phyloP scores from a whole-genome alignment of 805 yeast genomes.

The Cephaloascus fragrans region DNA sequence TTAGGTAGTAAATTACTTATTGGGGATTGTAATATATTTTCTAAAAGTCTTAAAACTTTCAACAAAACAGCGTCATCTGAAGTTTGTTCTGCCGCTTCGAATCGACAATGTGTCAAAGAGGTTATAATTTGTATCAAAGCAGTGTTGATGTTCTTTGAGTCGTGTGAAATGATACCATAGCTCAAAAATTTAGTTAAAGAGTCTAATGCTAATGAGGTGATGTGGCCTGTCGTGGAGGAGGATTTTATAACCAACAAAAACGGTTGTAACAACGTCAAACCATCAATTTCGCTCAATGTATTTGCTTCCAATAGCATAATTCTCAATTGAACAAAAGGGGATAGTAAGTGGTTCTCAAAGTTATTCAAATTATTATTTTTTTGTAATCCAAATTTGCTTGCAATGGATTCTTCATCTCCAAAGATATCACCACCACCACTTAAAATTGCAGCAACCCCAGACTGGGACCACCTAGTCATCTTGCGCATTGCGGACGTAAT shows the following conservation, averaged over 20 bases:
- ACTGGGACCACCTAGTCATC: slow-evolving; percentile 51
- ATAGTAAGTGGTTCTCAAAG: slow-evolving; percentile 48
- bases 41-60: slow-evolving; percentile 70
- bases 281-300: slow-evolving; percentile 48
- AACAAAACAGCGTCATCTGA: slow-evolving; percentile 87
- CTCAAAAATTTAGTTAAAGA: slow-evolving; percentile 67
- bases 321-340: slow-evolving; percentile 73
- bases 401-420: slow-evolving; percentile 20
- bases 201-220: slow-evolving; percentile 72
- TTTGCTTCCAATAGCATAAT: slow-evolving; percentile 52
- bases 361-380: slow-evolving; percentile 2
- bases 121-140: slow-evolving; percentile 58
- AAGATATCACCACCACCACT: slow-evolving; percentile 48
- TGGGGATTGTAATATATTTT: slow-evolving; percentile 53
- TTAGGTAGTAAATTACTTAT: slow-evolving; percentile 64
- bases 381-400: slow-evolving; percentile 13
- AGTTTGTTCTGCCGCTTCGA: slow-evolving; percentile 88
- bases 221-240: slow-evolving; percentile 75
- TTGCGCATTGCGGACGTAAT: slow-evolving; percentile 87
- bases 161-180: slow-evolving; percentile 51
- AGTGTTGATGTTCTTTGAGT: slow-evolving; percentile 44
- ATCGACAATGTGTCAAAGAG: slow-evolving; percentile 86
- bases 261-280: slow-evolving; percentile 74
- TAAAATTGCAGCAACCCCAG: slow-evolving; percentile 78
- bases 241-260: slow-evolving; percentile 77